Evolutionary conservation across 371 early-diverging fungal species (phyloP), one percentile per base, ranked within the genome.

Genomic region (Saksenaea vasiformis): DNA sequence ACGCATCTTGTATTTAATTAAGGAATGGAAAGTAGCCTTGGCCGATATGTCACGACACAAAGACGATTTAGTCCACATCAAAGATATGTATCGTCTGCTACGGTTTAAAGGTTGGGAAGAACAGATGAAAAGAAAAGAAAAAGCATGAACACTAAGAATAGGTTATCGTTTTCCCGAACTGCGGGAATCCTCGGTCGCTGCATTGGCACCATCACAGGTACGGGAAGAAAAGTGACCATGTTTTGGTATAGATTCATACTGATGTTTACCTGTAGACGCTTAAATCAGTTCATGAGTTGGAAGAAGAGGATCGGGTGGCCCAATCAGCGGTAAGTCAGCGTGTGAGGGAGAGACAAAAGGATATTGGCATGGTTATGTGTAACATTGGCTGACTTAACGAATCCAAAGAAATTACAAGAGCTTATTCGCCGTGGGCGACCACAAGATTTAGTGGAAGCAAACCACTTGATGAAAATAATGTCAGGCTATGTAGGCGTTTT

Each of bases 381-480:
- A 31, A 10, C 27, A 27, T 55, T 17, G 38, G 15, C 54, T 19
- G 9, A n/a, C 19, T 17, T 14, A 15, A 14, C n/a, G 13, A 28
- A n/a, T 17, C 41, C 38, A n/a, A 17, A 92, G 89, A 97, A 97
- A 91, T 71, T 98, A 58, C 96, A 98, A 84, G 99, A 97, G 67
- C 84, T 98, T 19, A 88, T 98, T 60, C 89, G 99, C n/a, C 82
- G 95, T 36, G 98, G 95, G n/a, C 89, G 95, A 53, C 97, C 98
- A 15, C 90, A 93, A 35, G 98, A 97, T 74, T 78, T 98, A 38
- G 90, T 89, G 31, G 95, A 96, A 69, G 99, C 99, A 0, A 98
- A 98, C 63, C 92, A 92, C 56, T 73, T 98, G 61, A 97, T 98
- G 92, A 97, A 98, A 74, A 83, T 95, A 43, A 94, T 98, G 88